These are phyloP conservation scores for Mycotypha africana DNA, from an alignment of 371 early-diverging fungal genomes.

Conservation along the genomic window DNA sequence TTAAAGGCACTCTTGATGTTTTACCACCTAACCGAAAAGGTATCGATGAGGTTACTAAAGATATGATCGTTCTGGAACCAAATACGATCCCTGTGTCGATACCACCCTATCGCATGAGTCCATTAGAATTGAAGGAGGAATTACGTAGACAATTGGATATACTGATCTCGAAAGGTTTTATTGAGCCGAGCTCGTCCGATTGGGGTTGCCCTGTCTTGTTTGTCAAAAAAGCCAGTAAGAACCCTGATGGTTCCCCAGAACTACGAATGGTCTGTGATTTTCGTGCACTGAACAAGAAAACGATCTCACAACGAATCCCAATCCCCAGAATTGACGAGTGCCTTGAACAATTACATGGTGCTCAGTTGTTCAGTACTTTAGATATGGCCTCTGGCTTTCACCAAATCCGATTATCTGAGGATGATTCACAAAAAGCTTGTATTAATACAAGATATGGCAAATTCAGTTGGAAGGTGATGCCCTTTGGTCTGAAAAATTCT, in stretches of 20 bases:
- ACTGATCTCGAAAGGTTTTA: slow-evolving; percentile 12
- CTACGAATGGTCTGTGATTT: slow-evolving; percentile 38
- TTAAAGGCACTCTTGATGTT: too few species aligned
- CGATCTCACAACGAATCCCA: slow-evolving; percentile 25
- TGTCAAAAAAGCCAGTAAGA: slow-evolving; percentile 37
- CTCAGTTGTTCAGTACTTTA: slow-evolving; percentile 4
- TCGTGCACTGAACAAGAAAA: slow-evolving; percentile 29
- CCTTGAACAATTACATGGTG: slow-evolving; percentile 15
- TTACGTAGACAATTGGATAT: slow-evolving; percentile 24
- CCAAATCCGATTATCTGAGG: slow-evolving; percentile 3
- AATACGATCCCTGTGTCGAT: not conserved
- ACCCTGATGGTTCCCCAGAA: too few species aligned
- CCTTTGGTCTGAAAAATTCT: slow-evolving; percentile 44
- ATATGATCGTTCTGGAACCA: slow-evolving; percentile 1
- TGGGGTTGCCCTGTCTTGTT: slow-evolving; percentile 36
- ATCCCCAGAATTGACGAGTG: slow-evolving; percentile 27
- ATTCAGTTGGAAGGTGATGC: slow-evolving; percentile 41
- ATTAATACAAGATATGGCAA: slow-evolving; percentile 36
- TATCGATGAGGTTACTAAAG: too few species aligned
- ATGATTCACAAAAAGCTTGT: slow-evolving; percentile 18
- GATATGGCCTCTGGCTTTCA: slow-evolving; percentile 13
- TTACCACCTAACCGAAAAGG: too few species aligned
- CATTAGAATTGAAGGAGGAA: slow-evolving; percentile 22
- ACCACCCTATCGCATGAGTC: slow-evolving; percentile 17
- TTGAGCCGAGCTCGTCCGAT: slow-evolving; percentile 10